Evolutionary conservation across 225 moss, liverwort and hornwort genomes (phyloP).

Genomic region (Polytrichum formosum): DNA sequence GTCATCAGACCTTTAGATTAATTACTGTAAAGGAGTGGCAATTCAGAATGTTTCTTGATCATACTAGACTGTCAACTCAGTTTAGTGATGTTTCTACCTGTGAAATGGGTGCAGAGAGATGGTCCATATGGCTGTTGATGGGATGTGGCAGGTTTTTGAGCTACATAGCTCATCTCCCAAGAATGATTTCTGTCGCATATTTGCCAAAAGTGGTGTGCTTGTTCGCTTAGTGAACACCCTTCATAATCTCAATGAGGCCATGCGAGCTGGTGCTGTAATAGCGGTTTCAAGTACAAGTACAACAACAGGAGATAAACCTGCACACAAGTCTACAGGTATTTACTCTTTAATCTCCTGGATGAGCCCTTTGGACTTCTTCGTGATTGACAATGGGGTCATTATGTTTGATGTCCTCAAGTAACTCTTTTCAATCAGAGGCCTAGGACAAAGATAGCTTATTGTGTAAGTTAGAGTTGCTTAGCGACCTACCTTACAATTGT

Average conservation of each 20-base stretch:
- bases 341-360: neutral
- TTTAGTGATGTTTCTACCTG: neutral
- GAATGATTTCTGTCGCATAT: slow-evolving; percentile 93
- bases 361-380: neutral
- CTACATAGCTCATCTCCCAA: slow-evolving; percentile 69
- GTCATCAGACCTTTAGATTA: too few relatives aligned
- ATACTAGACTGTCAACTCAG: too few relatives aligned
- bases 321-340: slow-evolving; percentile 35
- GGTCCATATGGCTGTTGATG: slow-evolving; percentile 94
- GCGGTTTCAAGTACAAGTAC: slow-evolving; percentile 26
- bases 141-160: slow-evolving; percentile 93
- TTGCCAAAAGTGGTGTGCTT: slow-evolving; percentile 91
- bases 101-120: slow-evolving; percentile 72
- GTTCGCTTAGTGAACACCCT: slow-evolving; percentile 90
- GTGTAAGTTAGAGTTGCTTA: too few relatives aligned
- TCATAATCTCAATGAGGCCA: slow-evolving; percentile 85
- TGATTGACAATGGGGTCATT: neutral
- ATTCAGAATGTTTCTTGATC: too few relatives aligned
- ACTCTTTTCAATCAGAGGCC: neutral
- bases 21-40: too few relatives aligned
- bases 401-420: neutral
- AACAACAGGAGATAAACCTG: slow-evolving; percentile 28
- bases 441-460: too few relatives aligned
- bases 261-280: slow-evolving; percentile 35
- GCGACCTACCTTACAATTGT: too few relatives aligned